Evolutionary conservation across 2,329 filamentous ascomycete species (phyloP).

Genomic region (Diaporthe sp.): DNA sequence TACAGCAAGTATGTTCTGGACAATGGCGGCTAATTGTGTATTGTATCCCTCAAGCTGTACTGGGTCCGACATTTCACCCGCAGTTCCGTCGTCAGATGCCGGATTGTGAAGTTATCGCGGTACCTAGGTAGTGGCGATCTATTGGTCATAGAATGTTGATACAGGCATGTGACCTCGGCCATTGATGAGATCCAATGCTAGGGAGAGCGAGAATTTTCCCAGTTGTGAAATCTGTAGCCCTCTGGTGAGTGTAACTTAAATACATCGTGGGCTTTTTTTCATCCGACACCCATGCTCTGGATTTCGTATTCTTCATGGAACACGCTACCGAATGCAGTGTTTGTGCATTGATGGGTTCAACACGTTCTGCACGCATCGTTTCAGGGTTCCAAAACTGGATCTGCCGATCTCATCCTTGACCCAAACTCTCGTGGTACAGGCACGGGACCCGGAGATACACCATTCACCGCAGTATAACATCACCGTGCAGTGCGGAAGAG

Average conservation of each 20-base stretch:
- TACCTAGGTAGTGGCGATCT: neutral
- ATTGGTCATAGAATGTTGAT: neutral
- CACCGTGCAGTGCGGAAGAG: neutral
- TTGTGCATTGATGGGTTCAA: neutral
- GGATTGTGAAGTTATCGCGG: neutral
- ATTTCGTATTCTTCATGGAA: neutral
- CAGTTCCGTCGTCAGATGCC: neutral
- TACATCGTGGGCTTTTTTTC: neutral
- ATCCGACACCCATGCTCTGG: neutral
- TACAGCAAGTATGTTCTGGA: neutral
- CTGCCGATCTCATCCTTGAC: neutral
- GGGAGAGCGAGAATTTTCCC: too few species aligned
- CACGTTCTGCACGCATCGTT: neutral
- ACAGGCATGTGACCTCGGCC: too few species aligned
- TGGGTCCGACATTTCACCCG: neutral
- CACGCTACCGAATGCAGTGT: neutral
- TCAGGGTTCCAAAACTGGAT: neutral
- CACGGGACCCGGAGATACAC: constrained; percentile 7
- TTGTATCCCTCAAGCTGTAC: constrained; percentile 1
- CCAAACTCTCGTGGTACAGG: neutral
- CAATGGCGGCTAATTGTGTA: constrained; percentile 7
- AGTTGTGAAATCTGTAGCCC: neutral
- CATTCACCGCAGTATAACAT: neutral
- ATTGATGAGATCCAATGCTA: neutral
- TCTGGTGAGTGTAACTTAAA: neutral